phyloP scores from a whole-genome alignment of 2,329 filamentous ascomycete species.

The Fusarium pseudoanthophilum region DNA sequence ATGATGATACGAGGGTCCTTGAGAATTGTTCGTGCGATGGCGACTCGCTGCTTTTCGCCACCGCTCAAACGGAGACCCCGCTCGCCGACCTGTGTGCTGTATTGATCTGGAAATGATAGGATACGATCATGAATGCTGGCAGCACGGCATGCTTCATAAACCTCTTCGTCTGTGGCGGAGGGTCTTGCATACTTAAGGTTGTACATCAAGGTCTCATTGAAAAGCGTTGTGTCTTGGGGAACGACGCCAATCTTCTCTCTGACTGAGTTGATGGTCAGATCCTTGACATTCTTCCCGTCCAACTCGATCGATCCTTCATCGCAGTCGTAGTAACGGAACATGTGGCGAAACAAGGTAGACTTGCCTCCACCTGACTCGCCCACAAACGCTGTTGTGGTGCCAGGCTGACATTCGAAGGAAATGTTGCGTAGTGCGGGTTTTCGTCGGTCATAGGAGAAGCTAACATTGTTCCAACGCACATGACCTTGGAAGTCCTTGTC shows the following conservation, averaged over 20 bases:
- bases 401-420: slow-evolving; percentile 85
- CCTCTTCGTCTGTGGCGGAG: slow-evolving; percentile 80
- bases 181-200: slow-evolving; percentile 92
- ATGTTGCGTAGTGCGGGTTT: slow-evolving; percentile 87
- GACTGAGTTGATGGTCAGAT: slow-evolving; percentile 93
- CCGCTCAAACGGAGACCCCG: slow-evolving; percentile 87
- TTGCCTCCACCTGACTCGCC: slow-evolving; percentile 98
- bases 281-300: slow-evolving; percentile 84
- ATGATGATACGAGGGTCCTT: slow-evolving; percentile 94
- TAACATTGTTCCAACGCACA: slow-evolving; percentile 87
- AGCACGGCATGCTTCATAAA: slow-evolving; percentile 83
- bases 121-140: slow-evolving; percentile 96
- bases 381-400: slow-evolving; percentile 94
- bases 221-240: slow-evolving; percentile 93
- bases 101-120: slow-evolving; percentile 85
- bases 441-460: slow-evolving; percentile 89
- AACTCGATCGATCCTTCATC: slow-evolving; percentile 82
- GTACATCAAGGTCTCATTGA: slow-evolving; percentile 96
- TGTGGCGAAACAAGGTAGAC: slow-evolving; percentile 92
- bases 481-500: slow-evolving; percentile 75
- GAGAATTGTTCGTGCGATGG: slow-evolving; percentile 91
- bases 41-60: slow-evolving; percentile 92
- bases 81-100: slow-evolving; percentile 91
- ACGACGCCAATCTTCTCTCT: slow-evolving; percentile 93
- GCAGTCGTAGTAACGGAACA: slow-evolving; percentile 96